Percentiles rank a stretch among this genome's conserved stretches.
Evolutionary conservation across 345 rosid species (phyloP).

Genomic region (Rhodamnia argentea): DNA sequence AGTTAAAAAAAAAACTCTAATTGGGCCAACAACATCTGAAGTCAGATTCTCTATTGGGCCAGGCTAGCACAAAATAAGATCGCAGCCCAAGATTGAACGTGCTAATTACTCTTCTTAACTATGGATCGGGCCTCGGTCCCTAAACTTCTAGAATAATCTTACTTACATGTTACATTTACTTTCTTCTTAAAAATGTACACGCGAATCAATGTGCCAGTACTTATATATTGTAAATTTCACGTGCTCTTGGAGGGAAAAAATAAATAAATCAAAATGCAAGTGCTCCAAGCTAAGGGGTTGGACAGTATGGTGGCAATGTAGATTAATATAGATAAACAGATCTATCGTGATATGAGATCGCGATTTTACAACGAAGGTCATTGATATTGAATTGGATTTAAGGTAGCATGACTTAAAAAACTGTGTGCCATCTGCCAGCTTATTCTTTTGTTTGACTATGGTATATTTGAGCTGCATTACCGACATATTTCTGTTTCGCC

Average conservation of each 20-base stretch:
- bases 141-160: not conserved
- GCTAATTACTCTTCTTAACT: not conserved
- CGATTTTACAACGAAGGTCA: no score
- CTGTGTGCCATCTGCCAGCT: no score
- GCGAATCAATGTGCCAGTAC: not conserved
- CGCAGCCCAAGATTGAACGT: not conserved
- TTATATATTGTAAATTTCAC: not conserved
- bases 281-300: no score
- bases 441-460: no score
- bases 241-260: not conserved
- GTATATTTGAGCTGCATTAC: not conserved
- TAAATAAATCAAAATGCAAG: not conserved
- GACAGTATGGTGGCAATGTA: no score
- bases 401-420: no score
- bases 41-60: not conserved
- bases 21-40: not conserved
- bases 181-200: not conserved
- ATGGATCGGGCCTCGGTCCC: not conserved
- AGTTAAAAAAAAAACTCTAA: not conserved
- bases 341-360: no score
- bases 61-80: not conserved
- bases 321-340: no score
- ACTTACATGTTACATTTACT: not conserved
- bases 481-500: not conserved
- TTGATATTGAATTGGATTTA: no score